Conservation (phyloP, 495 filamentous ascomycete species). For the Evansstolkia leycettana region DNA sequence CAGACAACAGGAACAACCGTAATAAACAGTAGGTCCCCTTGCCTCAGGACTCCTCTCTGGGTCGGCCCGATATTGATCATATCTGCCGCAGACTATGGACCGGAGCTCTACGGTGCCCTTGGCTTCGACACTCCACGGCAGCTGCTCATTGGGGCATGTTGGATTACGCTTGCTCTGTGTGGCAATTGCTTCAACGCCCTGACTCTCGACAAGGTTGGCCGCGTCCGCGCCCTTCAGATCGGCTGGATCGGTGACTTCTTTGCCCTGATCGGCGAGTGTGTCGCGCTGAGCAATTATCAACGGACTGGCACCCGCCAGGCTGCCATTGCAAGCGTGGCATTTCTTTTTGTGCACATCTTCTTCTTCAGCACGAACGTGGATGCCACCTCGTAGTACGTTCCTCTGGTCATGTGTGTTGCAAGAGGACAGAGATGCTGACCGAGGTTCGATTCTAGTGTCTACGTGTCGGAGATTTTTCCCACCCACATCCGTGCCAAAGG, state of each 20-base stretch:
- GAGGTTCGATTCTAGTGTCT: too few species aligned
- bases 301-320: not conserved
- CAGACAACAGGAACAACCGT: constrained; percentile 5
- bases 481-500: constrained; percentile 9
- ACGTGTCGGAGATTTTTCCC: constrained; percentile 12
- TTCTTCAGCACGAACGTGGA: constrained; percentile 1
- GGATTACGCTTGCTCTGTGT: constrained; percentile 1
- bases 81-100: constrained; percentile 3
- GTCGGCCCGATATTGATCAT: too few species aligned
- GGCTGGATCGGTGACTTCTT: not conserved
- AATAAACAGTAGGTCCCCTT: constrained; percentile 4
- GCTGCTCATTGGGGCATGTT: constrained; percentile 1
- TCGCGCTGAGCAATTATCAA: not conserved
- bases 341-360: not conserved
- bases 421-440: too few species aligned
- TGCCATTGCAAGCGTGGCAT: not conserved
- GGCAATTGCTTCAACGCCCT: constrained; percentile 1
- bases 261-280: not conserved
- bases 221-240: not conserved
- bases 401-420: too few species aligned
- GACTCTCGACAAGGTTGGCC: not conserved
- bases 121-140: constrained; percentile 2
- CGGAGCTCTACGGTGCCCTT: constrained; percentile 2
- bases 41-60: too few species aligned
- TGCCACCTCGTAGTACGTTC: constrained; percentile 6